Evolutionary conservation across 2,329 filamentous ascomycete genomes (phyloP).

Genomic region (Endoconidiophora polonica): DNA sequence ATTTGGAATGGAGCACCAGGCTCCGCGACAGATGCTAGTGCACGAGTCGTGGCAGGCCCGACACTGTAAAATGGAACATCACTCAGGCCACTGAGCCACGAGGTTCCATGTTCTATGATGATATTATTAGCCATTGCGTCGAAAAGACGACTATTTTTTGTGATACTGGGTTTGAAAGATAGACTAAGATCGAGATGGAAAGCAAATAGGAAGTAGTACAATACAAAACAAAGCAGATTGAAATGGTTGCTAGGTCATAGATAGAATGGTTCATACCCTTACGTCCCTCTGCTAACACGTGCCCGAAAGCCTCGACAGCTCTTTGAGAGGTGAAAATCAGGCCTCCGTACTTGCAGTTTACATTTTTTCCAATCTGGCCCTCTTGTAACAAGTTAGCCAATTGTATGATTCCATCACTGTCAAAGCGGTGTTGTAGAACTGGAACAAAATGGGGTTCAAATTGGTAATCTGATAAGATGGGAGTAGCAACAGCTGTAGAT

Average conservation of each 20-base stretch:
- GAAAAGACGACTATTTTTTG: background rate
- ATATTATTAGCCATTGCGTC: background rate
- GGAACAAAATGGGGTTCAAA: slow-evolving; percentile 59
- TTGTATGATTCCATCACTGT: slow-evolving; percentile 37
- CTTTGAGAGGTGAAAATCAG: slow-evolving; percentile 72
- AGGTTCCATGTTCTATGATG: slow-evolving; percentile 3
- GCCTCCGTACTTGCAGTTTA: slow-evolving; percentile 42
- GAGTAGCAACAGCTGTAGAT: too few relatives aligned
- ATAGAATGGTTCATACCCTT: slow-evolving; percentile 5
- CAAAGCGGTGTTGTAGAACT: slow-evolving; percentile 56
- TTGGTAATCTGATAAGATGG: slow-evolving; percentile 16
- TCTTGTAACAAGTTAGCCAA: slow-evolving; percentile 34
- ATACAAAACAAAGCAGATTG: background rate
- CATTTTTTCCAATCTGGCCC: slow-evolving; percentile 23
- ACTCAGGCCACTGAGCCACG: slow-evolving; percentile 17
- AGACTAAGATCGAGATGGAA: too few relatives aligned
- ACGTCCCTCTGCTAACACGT: slow-evolving; percentile 29
- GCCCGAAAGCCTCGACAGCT: slow-evolving; percentile 61
- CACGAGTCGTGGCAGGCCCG: slow-evolving; percentile 63
- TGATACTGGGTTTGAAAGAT: too few relatives aligned
- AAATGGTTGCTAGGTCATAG: background rate
- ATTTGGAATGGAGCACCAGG: slow-evolving; percentile 35
- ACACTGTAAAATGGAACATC: slow-evolving; percentile 57
- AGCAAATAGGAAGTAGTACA: background rate
- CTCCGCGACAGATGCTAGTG: slow-evolving; percentile 29